phyloP scores from a whole-genome alignment of 345 rosid species.

The Moricandia arvensis region DNA sequence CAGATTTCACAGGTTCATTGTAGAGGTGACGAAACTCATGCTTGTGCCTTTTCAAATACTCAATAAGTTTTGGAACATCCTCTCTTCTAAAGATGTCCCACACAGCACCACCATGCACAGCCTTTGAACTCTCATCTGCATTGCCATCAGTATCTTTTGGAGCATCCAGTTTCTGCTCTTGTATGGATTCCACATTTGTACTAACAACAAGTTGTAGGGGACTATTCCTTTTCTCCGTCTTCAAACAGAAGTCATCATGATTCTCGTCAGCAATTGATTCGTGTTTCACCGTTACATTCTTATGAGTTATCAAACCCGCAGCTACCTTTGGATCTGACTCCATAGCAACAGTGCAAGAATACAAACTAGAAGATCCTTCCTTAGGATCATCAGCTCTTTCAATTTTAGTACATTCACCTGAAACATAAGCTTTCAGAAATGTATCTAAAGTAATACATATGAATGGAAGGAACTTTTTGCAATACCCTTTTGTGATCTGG shows the following conservation, averaged over 20 bases:
- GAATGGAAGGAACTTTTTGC: neutral
- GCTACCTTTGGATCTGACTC: neutral
- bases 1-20: slow-evolving; percentile 20
- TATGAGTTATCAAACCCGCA: neutral
- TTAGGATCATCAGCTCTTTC: slow-evolving; percentile 1
- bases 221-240: slow-evolving; percentile 20
- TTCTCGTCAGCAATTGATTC: slow-evolving; percentile 7
- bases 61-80: slow-evolving; percentile 70
- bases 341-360: slow-evolving; percentile 5
- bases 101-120: slow-evolving; percentile 54
- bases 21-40: slow-evolving; percentile 64
- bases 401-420: slow-evolving; percentile 9
- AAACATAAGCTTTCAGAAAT: slow-evolving; percentile 13
- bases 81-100: slow-evolving; percentile 81
- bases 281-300: neutral
- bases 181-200: neutral
- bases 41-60: slow-evolving; percentile 60
- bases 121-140: neutral
- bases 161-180: slow-evolving; percentile 20
- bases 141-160: slow-evolving; percentile 8
- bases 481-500: slow-evolving; percentile 13
- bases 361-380: slow-evolving; percentile 13
- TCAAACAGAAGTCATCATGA: neutral
- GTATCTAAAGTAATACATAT: neutral
- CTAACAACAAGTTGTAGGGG: neutral